Base-by-base conservation (phyloP, 1,284 basidiomycete species). In the Fomitopsis betulina region DNA sequence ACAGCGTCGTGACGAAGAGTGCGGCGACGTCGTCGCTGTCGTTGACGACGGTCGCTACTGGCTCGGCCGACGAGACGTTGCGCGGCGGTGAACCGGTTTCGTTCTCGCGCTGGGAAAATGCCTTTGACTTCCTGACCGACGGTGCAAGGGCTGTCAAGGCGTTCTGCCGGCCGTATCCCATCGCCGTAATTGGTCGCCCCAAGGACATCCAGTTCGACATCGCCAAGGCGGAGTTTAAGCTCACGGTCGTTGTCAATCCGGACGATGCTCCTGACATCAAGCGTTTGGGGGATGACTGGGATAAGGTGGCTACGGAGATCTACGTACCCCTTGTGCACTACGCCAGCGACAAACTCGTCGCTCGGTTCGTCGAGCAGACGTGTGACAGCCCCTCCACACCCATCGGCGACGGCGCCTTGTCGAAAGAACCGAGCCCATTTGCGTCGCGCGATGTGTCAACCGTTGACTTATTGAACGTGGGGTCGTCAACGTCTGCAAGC, bases 261-360 rank as follows among this genome's bases (percentile, higher is more conserved):
- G 79, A 81, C 32, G 88, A 89, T 64, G 71, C 69, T 33, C 75
- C 73, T 0, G 39, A 32, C 21, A 53, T 50, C 9, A 56, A 60
- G 15, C 50, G 62, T 4, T 60, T 67, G 50, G 66, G 64, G 4
- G 62, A 59, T 17, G 71, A 72, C 45, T 73, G 74, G 13, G 73
- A 74, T 8, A 74, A 73, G 25, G 72, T 85, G 1, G 79, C 85
- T 12, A 96, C 93, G 10, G 93, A 96, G 78, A 87, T 97, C 17
- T 98, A 84, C 70, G 71, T 97, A 0, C 95, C 95, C 1, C 79
- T 93, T 55, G 84, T 96, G n/a, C 94, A 97, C 72, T 98, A 86
- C 67, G 94, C 92, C 4, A 77, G 77, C 12, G 75, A 78, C 15
- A 68, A 67, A 27, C 68, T 75, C 47, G 67, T 79, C 23, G 62